Percentiles rank a stretch among this genome's conserved stretches.
Evolutionary conservation across 306 rosid genomes (phyloP).

Genomic region (Bauhinia variegata): DNA sequence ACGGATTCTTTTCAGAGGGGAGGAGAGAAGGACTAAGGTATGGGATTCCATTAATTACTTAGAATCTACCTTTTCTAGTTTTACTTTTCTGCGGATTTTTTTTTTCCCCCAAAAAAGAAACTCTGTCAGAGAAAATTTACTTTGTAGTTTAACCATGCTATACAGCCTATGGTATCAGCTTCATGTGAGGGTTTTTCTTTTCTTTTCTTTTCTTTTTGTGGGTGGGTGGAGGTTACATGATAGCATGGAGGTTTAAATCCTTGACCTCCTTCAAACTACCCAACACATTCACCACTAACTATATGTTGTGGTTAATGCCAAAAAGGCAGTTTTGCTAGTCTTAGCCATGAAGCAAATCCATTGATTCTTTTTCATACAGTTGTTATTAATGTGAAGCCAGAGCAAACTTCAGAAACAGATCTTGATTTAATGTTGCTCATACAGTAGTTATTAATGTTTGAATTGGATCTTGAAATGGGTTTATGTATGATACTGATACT

Average conservation of each 20-base stretch:
- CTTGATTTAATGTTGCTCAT: constrained; percentile 1
- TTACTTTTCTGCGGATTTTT: neutral
- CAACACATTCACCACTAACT: too few relatives aligned
- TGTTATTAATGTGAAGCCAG: constrained; percentile 5
- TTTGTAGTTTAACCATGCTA: neutral
- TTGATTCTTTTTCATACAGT: neutral
- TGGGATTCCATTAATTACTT: constrained; percentile 9
- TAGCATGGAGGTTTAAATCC: too few relatives aligned
- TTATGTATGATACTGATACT: neutral
- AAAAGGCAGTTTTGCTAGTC: neutral
- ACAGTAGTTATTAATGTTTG: neutral
- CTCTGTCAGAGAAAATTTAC: neutral
- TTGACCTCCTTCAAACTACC: too few relatives aligned
- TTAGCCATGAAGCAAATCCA: constrained; percentile 1
- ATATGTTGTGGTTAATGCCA: too few relatives aligned
- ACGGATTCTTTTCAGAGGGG: constrained; percentile 71
- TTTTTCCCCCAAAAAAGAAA: neutral
- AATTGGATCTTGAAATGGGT: too few relatives aligned
- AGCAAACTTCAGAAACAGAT: constrained; percentile 2
- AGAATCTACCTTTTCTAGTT: constrained; percentile 5
- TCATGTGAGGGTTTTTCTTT: too few relatives aligned
- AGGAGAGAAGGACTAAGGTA: constrained; percentile 87
- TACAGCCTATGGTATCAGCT: too few relatives aligned
- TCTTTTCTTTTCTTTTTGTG: too few relatives aligned
- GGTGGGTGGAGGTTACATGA: too few relatives aligned